phyloP scores from a whole-genome alignment of 805 yeast species.

The Candida tibetensis region DNA sequence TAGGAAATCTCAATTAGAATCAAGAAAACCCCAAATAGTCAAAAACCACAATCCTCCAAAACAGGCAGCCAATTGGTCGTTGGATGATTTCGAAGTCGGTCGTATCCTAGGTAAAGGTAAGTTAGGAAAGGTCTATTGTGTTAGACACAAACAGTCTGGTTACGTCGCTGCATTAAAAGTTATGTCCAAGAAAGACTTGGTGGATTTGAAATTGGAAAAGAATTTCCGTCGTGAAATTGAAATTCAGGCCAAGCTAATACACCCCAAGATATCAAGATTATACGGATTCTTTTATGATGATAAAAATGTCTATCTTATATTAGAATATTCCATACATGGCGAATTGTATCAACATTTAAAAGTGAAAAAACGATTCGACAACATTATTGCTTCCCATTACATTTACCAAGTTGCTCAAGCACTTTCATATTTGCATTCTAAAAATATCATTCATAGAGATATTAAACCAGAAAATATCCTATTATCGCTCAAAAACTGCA shows the following conservation, averaged over 20 bases:
- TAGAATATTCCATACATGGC: conserved; percentile 84
- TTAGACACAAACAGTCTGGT: conserved; percentile 68
- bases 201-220: conserved; percentile 70
- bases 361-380: conserved; percentile 65
- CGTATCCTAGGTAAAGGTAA: conserved; percentile 88
- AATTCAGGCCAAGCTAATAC: conserved; percentile 76
- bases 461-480: conserved; percentile 92
- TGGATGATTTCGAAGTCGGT: conserved; percentile 82
- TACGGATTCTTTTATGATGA: conserved; percentile 85
- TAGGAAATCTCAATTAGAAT: not conserved
- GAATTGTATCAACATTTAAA: conserved; percentile 78
- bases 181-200: conserved; percentile 80
- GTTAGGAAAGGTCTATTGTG: conserved; percentile 91
- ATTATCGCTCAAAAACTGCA: conserved; percentile 67
- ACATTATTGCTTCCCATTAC: conserved; percentile 71
- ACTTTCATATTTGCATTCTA: conserved; percentile 70
- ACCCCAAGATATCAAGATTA: conserved; percentile 75
- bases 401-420: conserved; percentile 83
- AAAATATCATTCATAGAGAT: conserved; percentile 85
- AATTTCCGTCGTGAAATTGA: conserved; percentile 91
- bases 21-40: not conserved
- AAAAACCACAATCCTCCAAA: not conserved
- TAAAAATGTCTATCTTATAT: conserved; percentile 72
- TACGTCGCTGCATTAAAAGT: conserved; percentile 87
- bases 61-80: conserved; percentile 16